Base-by-base conservation (phyloP, 169 alveolate species). In the Sarcocystis neurona region DNA sequence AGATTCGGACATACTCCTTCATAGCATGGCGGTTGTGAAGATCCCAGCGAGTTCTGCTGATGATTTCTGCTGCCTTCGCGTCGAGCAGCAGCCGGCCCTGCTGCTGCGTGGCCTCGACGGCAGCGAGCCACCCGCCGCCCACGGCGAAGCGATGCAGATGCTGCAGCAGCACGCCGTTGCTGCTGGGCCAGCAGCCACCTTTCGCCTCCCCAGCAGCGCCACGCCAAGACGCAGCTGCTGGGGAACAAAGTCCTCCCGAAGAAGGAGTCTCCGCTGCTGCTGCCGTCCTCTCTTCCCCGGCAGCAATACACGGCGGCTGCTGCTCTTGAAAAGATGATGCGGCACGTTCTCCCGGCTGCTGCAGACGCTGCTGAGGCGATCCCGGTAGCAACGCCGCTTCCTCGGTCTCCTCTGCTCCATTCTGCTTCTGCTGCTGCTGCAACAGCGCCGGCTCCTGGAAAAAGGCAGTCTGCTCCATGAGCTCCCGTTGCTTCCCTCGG, bases 41-140 rank as follows among this genome's bases (percentile, higher is more conserved):
- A 47, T 90, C 86, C 93, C 93, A 90, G 3, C 93, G 88, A 10
- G 90, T 72, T 37, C 85, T 66, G 44, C 78, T 60, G 60, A 63
- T 68, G 66, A 90, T 30, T 2, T 58, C 74, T 27, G 70, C 23
- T 34, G 85, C 84, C 20, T 80, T 85, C 3, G 60, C 34, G 50
- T 90, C 93, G 87, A 86, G 63, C 80, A 78, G 85, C 63, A 41
- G 46, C 44, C 93, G 85, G 6, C 79, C 89, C 27, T 44, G 85
- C 15, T 72, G 91, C 80, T 85, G 82, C 56, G 82, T 87, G 47
- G 43, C 84, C 48, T 85, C 91, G 74, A 90, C 87, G 30, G 90
- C 91, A 1, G 74, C 85, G 23, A 15, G 41, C 93, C 93, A 90
- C 43, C 90, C 91, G 6, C 88, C 32, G 34, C 89, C 88, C 30